Percentiles rank a stretch among this genome's conserved stretches.
Conservation (phyloP, 257 asterid genomes). For the Ophiorrhiza pumila region DNA sequence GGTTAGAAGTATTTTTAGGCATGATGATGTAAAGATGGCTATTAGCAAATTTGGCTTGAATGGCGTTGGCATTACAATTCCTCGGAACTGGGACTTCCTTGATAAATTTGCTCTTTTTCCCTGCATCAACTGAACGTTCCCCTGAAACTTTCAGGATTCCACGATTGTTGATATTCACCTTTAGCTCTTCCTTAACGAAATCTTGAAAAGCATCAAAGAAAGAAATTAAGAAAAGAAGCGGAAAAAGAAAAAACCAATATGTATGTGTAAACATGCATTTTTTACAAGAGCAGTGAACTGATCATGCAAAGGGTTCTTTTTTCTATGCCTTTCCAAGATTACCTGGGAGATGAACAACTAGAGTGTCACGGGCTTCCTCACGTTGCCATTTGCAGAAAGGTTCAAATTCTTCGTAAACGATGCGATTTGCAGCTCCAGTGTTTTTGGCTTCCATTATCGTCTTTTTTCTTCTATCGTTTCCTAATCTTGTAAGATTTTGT, state of each 20-base stretch:
- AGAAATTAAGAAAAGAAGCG: not conserved
- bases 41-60: conserved; percentile 43
- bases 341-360: conserved; percentile 56
- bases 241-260: not conserved
- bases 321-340: not conserved
- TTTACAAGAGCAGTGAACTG: too few species aligned
- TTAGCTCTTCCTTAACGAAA: conserved; percentile 59
- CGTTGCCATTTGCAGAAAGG: conserved; percentile 67
- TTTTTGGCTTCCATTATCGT: conserved; percentile 35
- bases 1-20: conserved; percentile 27
- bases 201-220: conserved; percentile 25
- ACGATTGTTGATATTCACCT: conserved; percentile 45
- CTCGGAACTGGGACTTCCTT: conserved; percentile 41
- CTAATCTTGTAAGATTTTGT: not conserved
- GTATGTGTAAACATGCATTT: too few species aligned
- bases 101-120: conserved; percentile 32
- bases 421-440: not conserved
- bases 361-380: conserved; percentile 41
- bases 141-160: conserved; percentile 56
- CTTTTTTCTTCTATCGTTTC: not conserved
- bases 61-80: conserved; percentile 33
- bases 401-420: conserved; percentile 45
- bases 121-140: conserved; percentile 34
- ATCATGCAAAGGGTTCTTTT: too few species aligned
- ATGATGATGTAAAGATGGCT: conserved; percentile 42